Conservation (phyloP, 140 eudicot species). For the Anethum foeniculum region DNA sequence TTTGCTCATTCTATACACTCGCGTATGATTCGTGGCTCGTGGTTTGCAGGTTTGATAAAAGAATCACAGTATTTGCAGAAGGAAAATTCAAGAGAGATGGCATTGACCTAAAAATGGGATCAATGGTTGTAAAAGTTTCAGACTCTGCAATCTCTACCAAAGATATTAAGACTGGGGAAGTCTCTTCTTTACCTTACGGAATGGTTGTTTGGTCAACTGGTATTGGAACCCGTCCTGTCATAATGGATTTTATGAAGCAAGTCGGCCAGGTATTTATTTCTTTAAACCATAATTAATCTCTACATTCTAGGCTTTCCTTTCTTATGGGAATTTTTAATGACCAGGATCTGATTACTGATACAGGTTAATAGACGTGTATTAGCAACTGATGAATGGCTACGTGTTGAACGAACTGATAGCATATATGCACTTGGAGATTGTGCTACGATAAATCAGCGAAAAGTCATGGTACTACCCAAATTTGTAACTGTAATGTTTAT, state of each 20-base stretch:
- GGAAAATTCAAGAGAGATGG: slow-evolving; percentile 88
- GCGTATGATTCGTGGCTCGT: slow-evolving; percentile 10
- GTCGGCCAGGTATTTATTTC: slow-evolving; percentile 62
- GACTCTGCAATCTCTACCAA: slow-evolving; percentile 71
- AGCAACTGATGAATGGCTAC: slow-evolving; percentile 96
- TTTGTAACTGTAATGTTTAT: neutral
- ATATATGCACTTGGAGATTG: slow-evolving; percentile 93
- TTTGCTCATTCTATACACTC: neutral
- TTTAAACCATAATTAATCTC: neutral
- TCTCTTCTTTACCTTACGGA: slow-evolving; percentile 73
- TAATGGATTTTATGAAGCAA: slow-evolving; percentile 89
- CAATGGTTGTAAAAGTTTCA: slow-evolving; percentile 82
- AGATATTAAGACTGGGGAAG: slow-evolving; percentile 51
- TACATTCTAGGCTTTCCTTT: neutral
- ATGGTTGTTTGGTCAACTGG: slow-evolving; percentile 99
- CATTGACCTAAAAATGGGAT: slow-evolving; percentile 69
- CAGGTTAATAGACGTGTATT: slow-evolving; percentile 80
- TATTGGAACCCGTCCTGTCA: slow-evolving; percentile 95
- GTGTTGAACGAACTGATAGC: slow-evolving; percentile 64
- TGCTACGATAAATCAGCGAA: slow-evolving; percentile 86
- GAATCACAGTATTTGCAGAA: slow-evolving; percentile 87
- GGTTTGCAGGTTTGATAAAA: slow-evolving; percentile 81
- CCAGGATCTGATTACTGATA: neutral
- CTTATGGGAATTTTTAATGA: neutral
- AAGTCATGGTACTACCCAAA: slow-evolving; percentile 60